Percentiles rank a stretch among this genome's conserved stretches.
phyloP scores from a whole-genome alignment of 1,284 basidiomycete genomes.

The Microbotryomycetes sp. region DNA sequence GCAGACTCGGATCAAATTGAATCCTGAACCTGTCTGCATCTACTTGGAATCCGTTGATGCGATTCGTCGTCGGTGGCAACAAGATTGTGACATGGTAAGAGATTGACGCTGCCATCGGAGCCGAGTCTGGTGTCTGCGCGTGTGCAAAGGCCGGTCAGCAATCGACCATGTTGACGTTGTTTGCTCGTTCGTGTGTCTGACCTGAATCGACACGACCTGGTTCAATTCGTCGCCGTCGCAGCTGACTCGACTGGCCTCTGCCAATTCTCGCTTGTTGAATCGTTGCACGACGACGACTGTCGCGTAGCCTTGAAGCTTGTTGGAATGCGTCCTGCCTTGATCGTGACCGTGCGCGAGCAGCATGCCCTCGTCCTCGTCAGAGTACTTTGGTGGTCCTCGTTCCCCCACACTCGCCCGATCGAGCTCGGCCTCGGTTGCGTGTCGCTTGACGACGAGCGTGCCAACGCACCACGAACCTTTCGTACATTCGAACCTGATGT shows the following conservation, averaged over 20 bases:
- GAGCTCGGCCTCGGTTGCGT: not conserved
- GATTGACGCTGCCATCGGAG: conserved; percentile 1
- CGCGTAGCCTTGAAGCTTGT: not conserved
- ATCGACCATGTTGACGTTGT: not conserved
- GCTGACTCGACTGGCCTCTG: not conserved
- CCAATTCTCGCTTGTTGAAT: not conserved
- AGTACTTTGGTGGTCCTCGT: not conserved
- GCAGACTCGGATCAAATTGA: conserved; percentile 2
- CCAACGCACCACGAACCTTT: not conserved
- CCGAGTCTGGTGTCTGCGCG: not conserved
- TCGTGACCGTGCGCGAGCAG: not conserved
- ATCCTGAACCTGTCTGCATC: not conserved
- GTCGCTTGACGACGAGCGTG: not conserved
- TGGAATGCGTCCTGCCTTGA: not conserved
- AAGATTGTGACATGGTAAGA: conserved; percentile 12
- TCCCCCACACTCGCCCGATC: not conserved
- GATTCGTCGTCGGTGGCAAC: not conserved
- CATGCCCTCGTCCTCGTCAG: not conserved
- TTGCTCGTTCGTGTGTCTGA: not conserved
- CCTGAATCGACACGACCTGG: not conserved
- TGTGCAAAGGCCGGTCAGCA: not conserved
- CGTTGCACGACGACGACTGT: not conserved
- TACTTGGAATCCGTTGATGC: not conserved
- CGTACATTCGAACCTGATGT: not conserved
- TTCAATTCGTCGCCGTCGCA: not conserved